Base-by-base conservation (phyloP, 768 basidiomycete species). In the Pulveroboletus sp. region DNA sequence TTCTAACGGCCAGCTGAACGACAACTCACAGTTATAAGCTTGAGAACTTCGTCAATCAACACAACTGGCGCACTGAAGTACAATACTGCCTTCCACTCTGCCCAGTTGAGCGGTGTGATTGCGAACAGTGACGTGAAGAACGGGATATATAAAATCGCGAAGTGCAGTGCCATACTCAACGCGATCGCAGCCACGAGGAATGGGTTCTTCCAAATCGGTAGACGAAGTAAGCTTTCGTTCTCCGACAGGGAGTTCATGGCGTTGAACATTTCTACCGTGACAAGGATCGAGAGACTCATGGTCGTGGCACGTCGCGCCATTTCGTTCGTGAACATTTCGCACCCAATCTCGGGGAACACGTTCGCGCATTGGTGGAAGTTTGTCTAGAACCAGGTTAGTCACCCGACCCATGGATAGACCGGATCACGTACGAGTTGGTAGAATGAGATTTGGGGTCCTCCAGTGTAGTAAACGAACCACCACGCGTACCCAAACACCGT, bases 401-500 rank as follows among this genome's bases (percentile, higher is more conserved):
- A 43, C 8, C 30, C 49, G 5, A 41, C 45, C 13, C 19, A 31
- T 27, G 38, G n/a, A 44, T 11, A 5, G 20, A 35, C 38, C 43
- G n/a, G 29, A 43, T 16, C 23, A 78, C 89, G 63, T 60, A 96
- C 94, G 54, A 99, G 74, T 70, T 99, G 91, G 62, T 90, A 75
- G 76, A 89, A 97, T 4, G 89, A 78, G 62, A 99, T 97, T 63
- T 93, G 91, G 5, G 95, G 95, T 1, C 95, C 95, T 39, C 79
- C 86, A 14, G 77, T 62, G 68, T 97, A 97, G 68, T 84, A 88
- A 62, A 95, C 74, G 74, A 99, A 99, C 95, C 95, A 98, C 95
- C 95, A 99, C 1, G 93, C 95, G 63, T 99, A 99, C 41, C 94
- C 95, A 58, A 88, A 92, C 22, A 99, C 95, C 22, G 95, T 98